Conservation (phyloP, 306 rosid genomes). For the Vigna unguiculata region DNA sequence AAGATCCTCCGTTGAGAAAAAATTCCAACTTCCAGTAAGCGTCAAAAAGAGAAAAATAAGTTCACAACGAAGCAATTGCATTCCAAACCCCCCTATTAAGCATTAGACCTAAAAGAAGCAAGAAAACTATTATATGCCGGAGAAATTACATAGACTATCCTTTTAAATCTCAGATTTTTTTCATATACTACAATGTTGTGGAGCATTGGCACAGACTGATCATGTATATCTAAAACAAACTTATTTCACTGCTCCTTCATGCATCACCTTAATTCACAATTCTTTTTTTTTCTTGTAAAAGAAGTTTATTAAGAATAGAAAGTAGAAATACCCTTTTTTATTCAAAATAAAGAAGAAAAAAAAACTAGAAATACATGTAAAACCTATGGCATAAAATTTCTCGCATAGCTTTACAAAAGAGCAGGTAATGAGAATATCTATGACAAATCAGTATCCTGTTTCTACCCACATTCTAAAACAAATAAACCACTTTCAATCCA, state of each 20-base stretch:
- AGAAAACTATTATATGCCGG: not conserved
- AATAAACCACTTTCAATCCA: not conserved
- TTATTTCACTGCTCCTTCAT: conserved; percentile 13
- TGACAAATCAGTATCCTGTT: conserved; percentile 1
- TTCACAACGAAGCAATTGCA: conserved; percentile 19
- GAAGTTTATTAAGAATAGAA: not conserved
- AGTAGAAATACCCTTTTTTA: not conserved
- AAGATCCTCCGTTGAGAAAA: conserved; percentile 27
- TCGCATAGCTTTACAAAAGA: not conserved
- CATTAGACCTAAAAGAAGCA: not conserved
- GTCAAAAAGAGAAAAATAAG: conserved; percentile 17
- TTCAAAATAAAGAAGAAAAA: not conserved
- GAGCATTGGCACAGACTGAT: not conserved
- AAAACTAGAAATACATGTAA: not conserved
- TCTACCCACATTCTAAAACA: not conserved
- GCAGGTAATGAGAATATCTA: not conserved
- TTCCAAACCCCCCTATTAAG: conserved; percentile 20
- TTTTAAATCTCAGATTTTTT: conserved; percentile 4
- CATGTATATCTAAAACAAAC: conserved; percentile 9
- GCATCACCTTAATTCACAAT: not conserved
- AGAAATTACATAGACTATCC: not conserved
- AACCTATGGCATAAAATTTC: conserved; percentile 12
- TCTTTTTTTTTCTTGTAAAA: not conserved
- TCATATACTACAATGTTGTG: not conserved
- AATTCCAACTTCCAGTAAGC: conserved; percentile 19